A percentile compares a stretch with the other conserved stretches of the same genome.
phyloP scores from a whole-genome alignment of 345 rosid species.

The Sonneratia caseolaris region DNA sequence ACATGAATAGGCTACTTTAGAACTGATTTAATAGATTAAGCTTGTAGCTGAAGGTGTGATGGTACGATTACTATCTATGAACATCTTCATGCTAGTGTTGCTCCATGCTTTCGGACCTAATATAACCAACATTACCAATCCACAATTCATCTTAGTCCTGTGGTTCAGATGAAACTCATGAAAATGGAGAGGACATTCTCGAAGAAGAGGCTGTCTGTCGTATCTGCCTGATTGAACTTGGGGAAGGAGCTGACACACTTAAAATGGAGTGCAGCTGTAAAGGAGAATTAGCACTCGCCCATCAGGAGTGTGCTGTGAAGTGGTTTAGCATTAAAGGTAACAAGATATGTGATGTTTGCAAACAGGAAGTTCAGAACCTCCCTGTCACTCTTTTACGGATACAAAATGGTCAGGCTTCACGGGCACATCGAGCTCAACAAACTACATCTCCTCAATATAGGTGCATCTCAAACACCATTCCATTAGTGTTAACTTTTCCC shows the following conservation, averaged over 20 bases:
- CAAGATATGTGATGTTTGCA: slow-evolving; percentile 91
- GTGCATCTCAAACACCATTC: slow-evolving; percentile 19
- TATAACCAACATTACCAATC: slow-evolving; percentile 24
- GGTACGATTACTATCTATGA: neutral
- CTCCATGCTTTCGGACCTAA: neutral
- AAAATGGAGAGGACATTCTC: slow-evolving; percentile 66
- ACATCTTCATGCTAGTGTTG: neutral
- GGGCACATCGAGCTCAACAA: slow-evolving; percentile 25
- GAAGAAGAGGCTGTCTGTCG: slow-evolving; percentile 94
- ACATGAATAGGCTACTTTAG: no score
- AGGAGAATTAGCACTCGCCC: slow-evolving; percentile 87
- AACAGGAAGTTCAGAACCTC: slow-evolving; percentile 78
- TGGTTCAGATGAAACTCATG: slow-evolving; percentile 55
- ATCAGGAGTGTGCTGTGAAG: slow-evolving; percentile 81
- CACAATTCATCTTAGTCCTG: slow-evolving; percentile 52
- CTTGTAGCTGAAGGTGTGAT: neutral
- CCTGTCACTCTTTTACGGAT: slow-evolving; percentile 88
- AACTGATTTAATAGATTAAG: no score
- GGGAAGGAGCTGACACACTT: slow-evolving; percentile 77
- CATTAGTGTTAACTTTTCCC: neutral
- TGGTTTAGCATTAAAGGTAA: slow-evolving; percentile 99
- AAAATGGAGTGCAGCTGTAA: slow-evolving; percentile 98
- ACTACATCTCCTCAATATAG: slow-evolving; percentile 35
- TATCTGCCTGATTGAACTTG: slow-evolving; percentile 74
- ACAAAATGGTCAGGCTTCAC: slow-evolving; percentile 35